Evolutionary conservation across 176 grass and related monocot species (phyloP).

Genomic region (Bromus sterilis): DNA sequence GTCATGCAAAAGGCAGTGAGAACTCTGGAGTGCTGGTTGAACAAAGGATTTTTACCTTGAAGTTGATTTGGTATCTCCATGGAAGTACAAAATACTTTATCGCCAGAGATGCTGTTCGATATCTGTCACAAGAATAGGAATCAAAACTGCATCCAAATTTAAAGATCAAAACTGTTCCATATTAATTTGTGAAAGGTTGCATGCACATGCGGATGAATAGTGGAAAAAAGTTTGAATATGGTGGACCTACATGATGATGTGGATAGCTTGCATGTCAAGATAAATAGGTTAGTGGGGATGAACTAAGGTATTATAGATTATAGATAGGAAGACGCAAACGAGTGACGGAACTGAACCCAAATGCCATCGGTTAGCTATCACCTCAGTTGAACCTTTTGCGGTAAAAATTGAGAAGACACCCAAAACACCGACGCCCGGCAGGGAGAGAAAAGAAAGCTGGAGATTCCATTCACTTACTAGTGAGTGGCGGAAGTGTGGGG

Average conservation of each 20-base stretch:
- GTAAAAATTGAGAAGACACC: not conserved
- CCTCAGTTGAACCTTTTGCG: not conserved
- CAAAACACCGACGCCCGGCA: not conserved
- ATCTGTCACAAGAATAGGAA: slow-evolving; percentile 42
- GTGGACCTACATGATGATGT: too few relatives aligned
- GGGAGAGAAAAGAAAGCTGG: not conserved
- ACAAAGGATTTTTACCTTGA: slow-evolving; percentile 30
- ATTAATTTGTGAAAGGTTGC: too few relatives aligned
- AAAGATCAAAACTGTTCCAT: too few relatives aligned
- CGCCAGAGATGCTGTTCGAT: slow-evolving; percentile 28
- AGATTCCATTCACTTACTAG: not conserved
- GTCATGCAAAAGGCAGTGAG: not conserved
- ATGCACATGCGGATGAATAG: too few relatives aligned
- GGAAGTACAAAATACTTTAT: slow-evolving; percentile 29
- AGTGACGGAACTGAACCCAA: not conserved
- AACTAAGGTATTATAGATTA: too few relatives aligned
- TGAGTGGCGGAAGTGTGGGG: not conserved
- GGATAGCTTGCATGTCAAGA: too few relatives aligned
- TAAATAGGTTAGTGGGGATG: too few relatives aligned
- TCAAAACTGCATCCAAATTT: slow-evolving; percentile 31
- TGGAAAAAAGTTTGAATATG: too few relatives aligned
- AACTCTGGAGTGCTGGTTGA: not conserved
- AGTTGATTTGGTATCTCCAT: slow-evolving; percentile 32
- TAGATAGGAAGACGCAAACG: not conserved
- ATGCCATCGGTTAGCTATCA: not conserved